phyloP scores from a whole-genome alignment of 768 basidiomycete genomes.

The Lentinula sp. region DNA sequence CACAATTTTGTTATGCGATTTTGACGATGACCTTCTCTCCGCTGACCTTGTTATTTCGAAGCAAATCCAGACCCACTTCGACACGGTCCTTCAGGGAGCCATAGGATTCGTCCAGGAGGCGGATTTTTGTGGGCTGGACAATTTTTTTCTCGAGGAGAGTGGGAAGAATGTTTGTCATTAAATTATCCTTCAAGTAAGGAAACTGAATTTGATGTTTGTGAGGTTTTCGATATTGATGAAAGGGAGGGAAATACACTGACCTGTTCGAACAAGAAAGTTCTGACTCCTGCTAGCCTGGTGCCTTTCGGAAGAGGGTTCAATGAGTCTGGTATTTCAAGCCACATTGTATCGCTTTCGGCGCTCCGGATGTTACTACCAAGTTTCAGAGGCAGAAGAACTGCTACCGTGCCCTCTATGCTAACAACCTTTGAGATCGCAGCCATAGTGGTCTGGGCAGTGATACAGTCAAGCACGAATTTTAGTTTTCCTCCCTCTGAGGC shows the following conservation, averaged over 20 bases:
- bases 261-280: slow-evolving; percentile 34
- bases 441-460: slow-evolving; percentile 31
- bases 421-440: slow-evolving; percentile 29
- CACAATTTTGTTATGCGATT: slow-evolving; percentile 12
- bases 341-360: slow-evolving; percentile 21
- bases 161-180: slow-evolving; percentile 43
- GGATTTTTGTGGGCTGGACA: slow-evolving; percentile 35
- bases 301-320: slow-evolving; percentile 30
- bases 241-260: slow-evolving; percentile 18
- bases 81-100: slow-evolving; percentile 37
- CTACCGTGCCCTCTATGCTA: slow-evolving; percentile 30
- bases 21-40: slow-evolving; percentile 46
- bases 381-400: slow-evolving; percentile 42
- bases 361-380: slow-evolving; percentile 30
- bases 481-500: slow-evolving; percentile 26
- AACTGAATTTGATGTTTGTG: slow-evolving; percentile 17
- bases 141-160: slow-evolving; percentile 28
- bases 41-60: slow-evolving; percentile 41
- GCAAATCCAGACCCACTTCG: slow-evolving; percentile 33
- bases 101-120: slow-evolving; percentile 27
- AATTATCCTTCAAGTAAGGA: slow-evolving; percentile 30
- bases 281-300: slow-evolving; percentile 30
- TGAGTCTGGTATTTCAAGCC: slow-evolving; percentile 24
- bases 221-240: background rate
- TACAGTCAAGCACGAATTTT: slow-evolving; percentile 29